phyloP scores from a whole-genome alignment of 495 filamentous ascomycete species.

The Clavariopsis aquatica region DNA sequence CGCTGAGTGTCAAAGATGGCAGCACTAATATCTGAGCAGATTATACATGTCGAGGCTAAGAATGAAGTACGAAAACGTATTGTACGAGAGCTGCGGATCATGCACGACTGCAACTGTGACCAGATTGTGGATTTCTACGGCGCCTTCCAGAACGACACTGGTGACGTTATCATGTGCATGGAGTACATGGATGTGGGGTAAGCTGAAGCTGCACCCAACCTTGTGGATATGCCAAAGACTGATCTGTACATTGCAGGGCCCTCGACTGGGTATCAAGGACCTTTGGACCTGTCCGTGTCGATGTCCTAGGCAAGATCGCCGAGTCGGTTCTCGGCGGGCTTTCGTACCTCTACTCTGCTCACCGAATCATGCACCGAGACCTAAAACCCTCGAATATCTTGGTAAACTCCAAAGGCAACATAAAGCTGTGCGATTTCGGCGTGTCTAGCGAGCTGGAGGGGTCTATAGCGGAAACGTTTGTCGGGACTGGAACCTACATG shows the following conservation, averaged over 20 bases:
- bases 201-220: slow-evolving; percentile 26
- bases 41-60: slow-evolving; percentile 98
- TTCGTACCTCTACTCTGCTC: slow-evolving; percentile 88
- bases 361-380: slow-evolving; percentile 97
- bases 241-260: slow-evolving; percentile 60
- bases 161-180: slow-evolving; percentile 99
- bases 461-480: slow-evolving; percentile 96
- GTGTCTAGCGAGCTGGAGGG: slow-evolving; percentile 96
- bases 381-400: slow-evolving; percentile 98
- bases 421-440: slow-evolving; percentile 98
- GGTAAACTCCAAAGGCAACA: slow-evolving; percentile 88
- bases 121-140: slow-evolving; percentile 98
- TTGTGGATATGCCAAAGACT: slow-evolving; percentile 38
- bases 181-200: slow-evolving; percentile 99
- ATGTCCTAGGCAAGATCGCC: slow-evolving; percentile 97
- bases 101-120: slow-evolving; percentile 94
- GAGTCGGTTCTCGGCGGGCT: slow-evolving; percentile 94
- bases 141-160: slow-evolving; percentile 90
- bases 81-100: slow-evolving; percentile 92
- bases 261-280: slow-evolving; percentile 90
- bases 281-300: slow-evolving; percentile 94
- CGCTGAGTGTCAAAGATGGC: neutral
- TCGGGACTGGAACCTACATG: slow-evolving; percentile 99
- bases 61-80: slow-evolving; percentile 95
- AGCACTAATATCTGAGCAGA: slow-evolving; percentile 52